phyloP scores from a whole-genome alignment of 495 filamentous ascomycete species.

The Achaetomiella virescens region DNA sequence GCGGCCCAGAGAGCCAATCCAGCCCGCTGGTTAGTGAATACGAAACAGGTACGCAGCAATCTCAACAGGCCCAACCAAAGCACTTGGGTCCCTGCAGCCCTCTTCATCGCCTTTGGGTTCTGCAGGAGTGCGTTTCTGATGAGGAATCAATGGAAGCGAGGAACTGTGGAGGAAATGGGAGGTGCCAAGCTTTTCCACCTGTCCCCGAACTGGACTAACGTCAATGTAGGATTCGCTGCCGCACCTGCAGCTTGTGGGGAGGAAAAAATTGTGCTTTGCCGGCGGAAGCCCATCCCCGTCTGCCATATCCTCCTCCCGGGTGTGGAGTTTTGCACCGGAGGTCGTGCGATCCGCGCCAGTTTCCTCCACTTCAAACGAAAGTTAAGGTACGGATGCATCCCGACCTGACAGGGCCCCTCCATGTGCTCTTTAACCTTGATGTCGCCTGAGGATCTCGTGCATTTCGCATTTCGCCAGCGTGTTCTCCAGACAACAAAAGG shows the following conservation, averaged over 20 bases:
- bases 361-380: background rate
- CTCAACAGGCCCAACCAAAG: too few relatives aligned
- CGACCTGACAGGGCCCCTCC: conserved; percentile 3
- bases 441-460: background rate
- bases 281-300: background rate
- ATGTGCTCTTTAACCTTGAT: background rate
- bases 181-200: too few relatives aligned
- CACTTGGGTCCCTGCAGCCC: too few relatives aligned
- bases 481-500: background rate
- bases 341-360: conserved; percentile 9
- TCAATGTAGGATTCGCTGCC: background rate
- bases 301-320: background rate
- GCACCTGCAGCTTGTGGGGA: conserved; percentile 10
- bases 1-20: too few relatives aligned
- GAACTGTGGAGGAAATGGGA: too few relatives aligned
- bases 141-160: too few relatives aligned
- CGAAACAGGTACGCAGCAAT: too few relatives aligned
- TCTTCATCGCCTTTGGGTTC: too few relatives aligned
- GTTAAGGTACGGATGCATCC: background rate
- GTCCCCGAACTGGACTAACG: background rate
- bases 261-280: conserved; percentile 8
- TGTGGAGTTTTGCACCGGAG: conserved; percentile 6
- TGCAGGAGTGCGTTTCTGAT: too few relatives aligned
- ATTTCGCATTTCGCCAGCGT: background rate
- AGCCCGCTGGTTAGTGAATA: too few relatives aligned